Percentiles rank a stretch among this genome's conserved stretches.
phyloP scores from a whole-genome alignment of 2,329 filamentous ascomycete genomes.

The Colletotrichum eremochloae region DNA sequence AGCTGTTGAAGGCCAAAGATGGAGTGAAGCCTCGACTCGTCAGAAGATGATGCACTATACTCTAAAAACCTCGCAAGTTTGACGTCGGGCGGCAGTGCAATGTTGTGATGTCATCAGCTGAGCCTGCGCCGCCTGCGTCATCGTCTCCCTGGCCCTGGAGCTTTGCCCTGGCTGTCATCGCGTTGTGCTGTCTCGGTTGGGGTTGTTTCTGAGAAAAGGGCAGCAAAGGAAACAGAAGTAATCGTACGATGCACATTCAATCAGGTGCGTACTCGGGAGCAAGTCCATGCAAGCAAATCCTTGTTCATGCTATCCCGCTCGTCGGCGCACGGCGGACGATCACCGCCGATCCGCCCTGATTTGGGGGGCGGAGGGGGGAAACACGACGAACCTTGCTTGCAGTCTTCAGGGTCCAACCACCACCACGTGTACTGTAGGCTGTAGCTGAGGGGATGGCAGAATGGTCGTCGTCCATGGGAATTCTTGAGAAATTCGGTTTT shows the following conservation, averaged over 20 bases:
- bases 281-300: not conserved
- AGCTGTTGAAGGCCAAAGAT: not conserved
- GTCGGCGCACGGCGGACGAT: not conserved
- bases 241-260: conserved; percentile 12
- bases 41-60: not conserved
- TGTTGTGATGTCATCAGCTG: conserved; percentile 22
- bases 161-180: not conserved
- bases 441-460: not conserved
- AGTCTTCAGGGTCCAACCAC: conserved; percentile 20
- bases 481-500: conserved; percentile 5
- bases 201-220: too few species aligned
- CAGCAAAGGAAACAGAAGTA: not conserved
- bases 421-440: too few species aligned
- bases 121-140: not conserved
- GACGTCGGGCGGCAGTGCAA: not conserved
- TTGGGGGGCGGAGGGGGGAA: not conserved
- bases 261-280: not conserved
- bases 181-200: not conserved
- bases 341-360: conserved; percentile 16
- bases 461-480: conserved; percentile 14
- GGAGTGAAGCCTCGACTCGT: not conserved
- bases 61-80: not conserved
- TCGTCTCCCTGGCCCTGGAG: not conserved
- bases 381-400: not conserved
- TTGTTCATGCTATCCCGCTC: not conserved